Base-by-base conservation (phyloP, 306 rosid genomes). In the Acacia melanoxylon region DNA sequence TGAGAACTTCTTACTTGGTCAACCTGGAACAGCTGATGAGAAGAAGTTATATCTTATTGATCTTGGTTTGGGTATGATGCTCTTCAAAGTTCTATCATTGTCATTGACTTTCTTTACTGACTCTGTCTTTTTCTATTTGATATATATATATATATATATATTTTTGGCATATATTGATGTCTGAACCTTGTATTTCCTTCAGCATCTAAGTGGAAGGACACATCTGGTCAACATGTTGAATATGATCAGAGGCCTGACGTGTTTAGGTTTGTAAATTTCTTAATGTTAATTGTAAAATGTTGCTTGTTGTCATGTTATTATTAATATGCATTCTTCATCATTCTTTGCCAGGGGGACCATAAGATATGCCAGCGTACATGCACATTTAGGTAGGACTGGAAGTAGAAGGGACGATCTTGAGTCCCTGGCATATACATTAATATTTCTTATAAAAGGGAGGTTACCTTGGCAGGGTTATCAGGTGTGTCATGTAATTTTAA, bases 391-490 rank as follows among this genome's bases (percentile, higher is more conserved):
- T 81, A 89, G 98, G 78, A 94, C 98, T 49, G 97, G 98, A 63
- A 94, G 98, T 84, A 89, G 98, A 76, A 89, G 97, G 85, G 98
- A 94, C 37, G 98, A 94, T 86, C 96, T 94, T 8, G 98, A 94
- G 85, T 94, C 98, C 35, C 78, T 94, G 82, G 98, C 98, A 4
- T 94, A 94, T 89, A 94, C 98, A 0, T 86, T 94, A 78, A 89
- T 94, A 89, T 94, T 94, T 89, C 98, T 94, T 73, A 89, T 94
- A 68, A 92, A 77, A 83, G 98, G 98, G 87, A 91, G 96, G 89
- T 88, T 94, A 52, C 98, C 98, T 4, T 94, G 98, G 98, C 98
- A 94, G 90, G 98, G 98, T 82, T 94, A 92, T 88, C 98, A 92
- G 96, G 98, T 92, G 25, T 35, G 74, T 75, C 75, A 78, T 65